phyloP scores from a whole-genome alignment of 345 rosid genomes.

The Citrus unshiu region DNA sequence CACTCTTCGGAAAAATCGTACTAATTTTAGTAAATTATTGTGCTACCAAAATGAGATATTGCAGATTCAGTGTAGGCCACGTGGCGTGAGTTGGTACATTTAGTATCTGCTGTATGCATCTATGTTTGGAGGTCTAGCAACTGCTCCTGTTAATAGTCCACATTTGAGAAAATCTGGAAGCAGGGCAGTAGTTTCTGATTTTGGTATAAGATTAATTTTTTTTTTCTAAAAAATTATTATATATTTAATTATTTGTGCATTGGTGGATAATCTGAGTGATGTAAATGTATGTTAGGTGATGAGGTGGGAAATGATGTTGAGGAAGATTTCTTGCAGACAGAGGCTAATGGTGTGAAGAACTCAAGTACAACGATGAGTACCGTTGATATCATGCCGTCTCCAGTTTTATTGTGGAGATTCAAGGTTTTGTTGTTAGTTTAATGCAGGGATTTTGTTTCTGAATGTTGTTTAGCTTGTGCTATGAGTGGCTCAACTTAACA shows the following conservation, averaged over 20 bases:
- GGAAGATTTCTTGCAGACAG: constrained; percentile 44
- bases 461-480: not conserved
- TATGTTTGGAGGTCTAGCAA: constrained; percentile 71
- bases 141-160: constrained; percentile 55
- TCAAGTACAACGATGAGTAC: constrained; percentile 38
- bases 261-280: not conserved
- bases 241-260: not conserved
- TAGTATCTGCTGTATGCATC: constrained; percentile 17
- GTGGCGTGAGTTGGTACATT: constrained; percentile 3
- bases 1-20: not conserved
- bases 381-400: constrained; percentile 61
- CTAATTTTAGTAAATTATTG: not conserved
- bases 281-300: constrained; percentile 29
- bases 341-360: constrained; percentile 46
- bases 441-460: not conserved
- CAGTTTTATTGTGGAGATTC: constrained; percentile 68
- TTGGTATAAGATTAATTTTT: constrained; percentile 38
- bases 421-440: constrained; percentile 48
- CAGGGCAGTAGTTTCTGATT: constrained; percentile 58
- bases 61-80: constrained; percentile 6
- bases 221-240: not conserved
- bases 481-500: constrained; percentile 6
- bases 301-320: constrained; percentile 53
- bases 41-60: not conserved
- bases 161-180: constrained; percentile 89